These are phyloP conservation scores for Aegilops sharonensis DNA, from an alignment of 176 grass and related monocot species.

Conservation along the genomic window DNA sequence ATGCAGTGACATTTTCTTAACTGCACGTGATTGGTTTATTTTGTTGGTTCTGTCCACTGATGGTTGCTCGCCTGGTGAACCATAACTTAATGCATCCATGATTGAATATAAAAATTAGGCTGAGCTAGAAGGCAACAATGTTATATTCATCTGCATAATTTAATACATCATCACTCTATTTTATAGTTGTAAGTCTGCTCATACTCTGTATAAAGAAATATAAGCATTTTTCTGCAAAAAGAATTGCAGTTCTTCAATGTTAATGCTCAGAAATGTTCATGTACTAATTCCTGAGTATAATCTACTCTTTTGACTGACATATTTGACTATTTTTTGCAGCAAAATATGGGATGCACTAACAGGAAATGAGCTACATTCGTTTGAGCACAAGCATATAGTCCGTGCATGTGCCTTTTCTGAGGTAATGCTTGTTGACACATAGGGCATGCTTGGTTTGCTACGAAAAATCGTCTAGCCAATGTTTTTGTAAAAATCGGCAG, in stretches of 20 bases:
- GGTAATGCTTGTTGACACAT: slow-evolving; percentile 38
- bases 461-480: background rate
- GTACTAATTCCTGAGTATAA: background rate
- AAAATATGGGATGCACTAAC: slow-evolving; percentile 98
- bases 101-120: background rate
- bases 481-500: background rate
- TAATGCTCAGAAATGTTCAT: background rate
- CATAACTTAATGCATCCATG: background rate
- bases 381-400: slow-evolving; percentile 98
- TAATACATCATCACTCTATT: background rate
- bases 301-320: slow-evolving; percentile 1
- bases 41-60: background rate
- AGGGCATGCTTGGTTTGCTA: background rate
- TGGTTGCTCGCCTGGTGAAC: background rate
- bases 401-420: slow-evolving; percentile 96
- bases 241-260: background rate
- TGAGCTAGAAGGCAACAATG: background rate
- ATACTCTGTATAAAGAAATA: background rate
- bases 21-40: background rate
- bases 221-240: background rate
- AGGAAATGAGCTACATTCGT: slow-evolving; percentile 87
- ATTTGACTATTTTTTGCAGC: slow-evolving; percentile 37
- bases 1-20: background rate
- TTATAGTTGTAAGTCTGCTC: background rate
- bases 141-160: background rate